phyloP scores from a whole-genome alignment of 768 basidiomycete species.

The Trametes meyenii region DNA sequence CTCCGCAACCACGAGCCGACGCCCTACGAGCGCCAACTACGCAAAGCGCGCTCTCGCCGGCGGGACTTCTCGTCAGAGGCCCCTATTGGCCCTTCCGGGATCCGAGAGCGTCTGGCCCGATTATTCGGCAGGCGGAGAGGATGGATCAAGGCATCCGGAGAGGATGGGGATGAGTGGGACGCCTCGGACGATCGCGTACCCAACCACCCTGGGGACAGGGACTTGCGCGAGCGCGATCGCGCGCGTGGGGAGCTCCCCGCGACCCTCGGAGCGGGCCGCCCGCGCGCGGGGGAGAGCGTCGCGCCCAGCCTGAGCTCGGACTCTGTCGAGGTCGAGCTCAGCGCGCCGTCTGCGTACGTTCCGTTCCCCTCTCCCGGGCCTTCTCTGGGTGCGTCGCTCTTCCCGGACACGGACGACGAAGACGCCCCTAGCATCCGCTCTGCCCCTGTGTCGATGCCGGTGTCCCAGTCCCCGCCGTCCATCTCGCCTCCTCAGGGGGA shows the following conservation, averaged over 20 bases:
- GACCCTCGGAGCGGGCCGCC: slow-evolving; percentile 16
- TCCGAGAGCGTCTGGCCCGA: slow-evolving; percentile 32
- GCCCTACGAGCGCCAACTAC: slow-evolving; percentile 33
- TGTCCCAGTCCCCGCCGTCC: slow-evolving; percentile 21
- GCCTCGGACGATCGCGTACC: slow-evolving; percentile 27
- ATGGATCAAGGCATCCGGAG: slow-evolving; percentile 54
- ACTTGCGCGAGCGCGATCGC: slow-evolving; percentile 10
- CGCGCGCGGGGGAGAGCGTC: neutral
- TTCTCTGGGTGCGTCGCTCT: slow-evolving; percentile 2
- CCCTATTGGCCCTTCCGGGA: slow-evolving; percentile 30
- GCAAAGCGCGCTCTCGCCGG: slow-evolving; percentile 29
- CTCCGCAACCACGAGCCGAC: slow-evolving; percentile 52
- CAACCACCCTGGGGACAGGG: slow-evolving; percentile 5
- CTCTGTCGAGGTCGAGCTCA: slow-evolving; percentile 25
- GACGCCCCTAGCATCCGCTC: slow-evolving; percentile 1
- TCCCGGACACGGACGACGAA: neutral
- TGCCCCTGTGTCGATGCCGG: slow-evolving; percentile 14
- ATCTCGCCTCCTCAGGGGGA: neutral
- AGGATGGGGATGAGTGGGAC: slow-evolving; percentile 47
- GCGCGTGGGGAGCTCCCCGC: slow-evolving; percentile 15
- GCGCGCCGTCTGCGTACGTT: slow-evolving; percentile 7
- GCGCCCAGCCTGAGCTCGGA: slow-evolving; percentile 18
- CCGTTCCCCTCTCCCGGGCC: neutral
- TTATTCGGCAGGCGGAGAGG: slow-evolving; percentile 40
- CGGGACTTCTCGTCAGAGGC: slow-evolving; percentile 24